A percentile compares a stretch with the other conserved stretches of the same genome.
phyloP scores from a whole-genome alignment of 805 yeast genomes.

The Myxozyma udenii region DNA sequence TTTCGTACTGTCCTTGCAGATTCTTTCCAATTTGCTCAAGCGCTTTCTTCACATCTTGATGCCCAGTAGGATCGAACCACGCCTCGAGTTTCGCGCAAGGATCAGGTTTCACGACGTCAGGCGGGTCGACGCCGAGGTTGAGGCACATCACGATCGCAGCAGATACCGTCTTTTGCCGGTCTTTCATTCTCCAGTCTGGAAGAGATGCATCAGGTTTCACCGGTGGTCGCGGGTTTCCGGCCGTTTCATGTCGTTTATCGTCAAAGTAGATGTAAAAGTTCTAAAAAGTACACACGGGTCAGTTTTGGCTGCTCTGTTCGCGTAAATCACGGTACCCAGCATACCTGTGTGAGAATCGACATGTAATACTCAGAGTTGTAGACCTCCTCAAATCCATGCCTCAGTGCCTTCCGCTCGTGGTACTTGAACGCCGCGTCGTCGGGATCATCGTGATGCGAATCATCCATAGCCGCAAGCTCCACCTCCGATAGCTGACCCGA shows the following conservation, averaged over 20 bases:
- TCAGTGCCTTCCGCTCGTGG: slow-evolving; percentile 25
- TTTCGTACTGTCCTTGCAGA: slow-evolving; percentile 84
- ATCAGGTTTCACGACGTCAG: slow-evolving; percentile 87
- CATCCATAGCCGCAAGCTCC: slow-evolving; percentile 13
- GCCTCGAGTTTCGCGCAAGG: slow-evolving; percentile 92
- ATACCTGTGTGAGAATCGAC: slow-evolving; percentile 45
- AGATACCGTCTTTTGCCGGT: slow-evolving; percentile 85
- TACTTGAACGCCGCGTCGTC: slow-evolving; percentile 30
- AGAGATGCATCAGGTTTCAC: slow-evolving; percentile 51
- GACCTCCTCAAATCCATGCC: slow-evolving; percentile 62
- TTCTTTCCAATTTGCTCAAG: slow-evolving; percentile 86
- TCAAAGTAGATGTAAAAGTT: slow-evolving; percentile 82
- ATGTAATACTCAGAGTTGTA: slow-evolving; percentile 53
- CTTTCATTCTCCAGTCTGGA: slow-evolving; percentile 89
- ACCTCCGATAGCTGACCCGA: background rate
- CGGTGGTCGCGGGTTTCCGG: slow-evolving; percentile 63
- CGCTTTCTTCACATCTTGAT: slow-evolving; percentile 83
- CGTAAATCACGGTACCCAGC: slow-evolving; percentile 1
- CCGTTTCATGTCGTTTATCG: slow-evolving; percentile 86
- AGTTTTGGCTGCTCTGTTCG: background rate
- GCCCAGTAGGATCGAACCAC: slow-evolving; percentile 81
- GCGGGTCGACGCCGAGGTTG: slow-evolving; percentile 95
- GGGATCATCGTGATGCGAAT: slow-evolving; percentile 20
- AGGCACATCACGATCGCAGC: slow-evolving; percentile 90
- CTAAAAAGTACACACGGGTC: slow-evolving; percentile 35